A percentile compares a stretch with the other conserved stretches of the same genome.
These are phyloP conservation scores for Cardamine occulta DNA, from an alignment of 345 rosid genomes.

Conservation along the genomic window DNA sequence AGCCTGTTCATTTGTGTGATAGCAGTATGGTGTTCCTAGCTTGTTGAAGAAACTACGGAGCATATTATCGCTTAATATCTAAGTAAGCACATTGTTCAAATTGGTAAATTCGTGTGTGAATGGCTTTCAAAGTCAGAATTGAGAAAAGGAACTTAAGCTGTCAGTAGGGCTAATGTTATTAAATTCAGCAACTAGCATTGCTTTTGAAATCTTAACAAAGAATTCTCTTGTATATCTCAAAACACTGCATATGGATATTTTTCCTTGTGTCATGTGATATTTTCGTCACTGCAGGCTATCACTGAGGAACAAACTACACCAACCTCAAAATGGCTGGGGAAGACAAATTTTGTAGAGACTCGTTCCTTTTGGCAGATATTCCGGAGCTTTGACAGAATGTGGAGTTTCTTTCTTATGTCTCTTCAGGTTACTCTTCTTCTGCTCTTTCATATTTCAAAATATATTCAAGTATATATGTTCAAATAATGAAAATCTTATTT, in stretches of 20 bases:
- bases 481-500: constrained; percentile 6
- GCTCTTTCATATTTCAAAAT: constrained; percentile 27
- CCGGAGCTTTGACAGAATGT: constrained; percentile 97
- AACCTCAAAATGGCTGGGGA: constrained; percentile 76
- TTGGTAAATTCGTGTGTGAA: constrained; percentile 10
- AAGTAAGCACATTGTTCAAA: constrained; percentile 40
- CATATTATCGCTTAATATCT: constrained; percentile 38
- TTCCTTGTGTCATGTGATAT: constrained; percentile 28
- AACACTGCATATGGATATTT: neutral
- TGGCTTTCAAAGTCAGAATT: constrained; percentile 11
- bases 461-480: neutral
- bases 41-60: constrained; percentile 43
- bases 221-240: constrained; percentile 5
- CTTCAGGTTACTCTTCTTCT: constrained; percentile 70
- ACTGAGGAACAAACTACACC: constrained; percentile 48
- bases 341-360: constrained; percentile 89
- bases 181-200: constrained; percentile 33
- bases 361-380: constrained; percentile 98
- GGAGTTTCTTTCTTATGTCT: constrained; percentile 88
- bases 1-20: constrained; percentile 37
- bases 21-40: constrained; percentile 44
- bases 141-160: constrained; percentile 4
- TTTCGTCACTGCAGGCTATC: constrained; percentile 48
- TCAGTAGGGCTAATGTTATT: constrained; percentile 15
- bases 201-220: neutral